phyloP scores from a whole-genome alignment of 345 rosid species.

The Dipteronia sinensis region DNA sequence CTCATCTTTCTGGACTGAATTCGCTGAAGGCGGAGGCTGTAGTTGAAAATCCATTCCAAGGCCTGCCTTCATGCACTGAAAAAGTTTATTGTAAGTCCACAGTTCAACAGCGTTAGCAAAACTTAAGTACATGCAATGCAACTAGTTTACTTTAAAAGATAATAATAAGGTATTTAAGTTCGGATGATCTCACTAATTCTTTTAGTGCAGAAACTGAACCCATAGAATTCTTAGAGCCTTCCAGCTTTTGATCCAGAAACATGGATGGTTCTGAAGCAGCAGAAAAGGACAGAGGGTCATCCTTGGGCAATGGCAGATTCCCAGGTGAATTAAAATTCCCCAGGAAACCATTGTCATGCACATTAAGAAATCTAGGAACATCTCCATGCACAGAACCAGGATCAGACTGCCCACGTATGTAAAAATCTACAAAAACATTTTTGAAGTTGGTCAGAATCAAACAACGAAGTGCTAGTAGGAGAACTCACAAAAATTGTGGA shows the following conservation, averaged over 20 bases:
- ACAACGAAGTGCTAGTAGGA: not conserved
- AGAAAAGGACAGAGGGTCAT: constrained; percentile 52
- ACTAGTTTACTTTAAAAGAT: constrained; percentile 7
- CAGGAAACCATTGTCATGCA: constrained; percentile 53
- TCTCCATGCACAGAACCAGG: constrained; percentile 60
- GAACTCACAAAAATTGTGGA: not conserved
- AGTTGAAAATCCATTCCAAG: constrained; percentile 61
- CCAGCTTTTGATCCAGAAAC: constrained; percentile 63
- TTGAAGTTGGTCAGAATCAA: constrained; percentile 21
- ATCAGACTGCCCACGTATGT: constrained; percentile 56
- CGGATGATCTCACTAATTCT: constrained; percentile 69
- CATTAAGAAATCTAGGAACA: constrained; percentile 44
- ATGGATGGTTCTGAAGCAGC: constrained; percentile 60
- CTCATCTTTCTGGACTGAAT: constrained; percentile 69
- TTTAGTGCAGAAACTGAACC: constrained; percentile 77
- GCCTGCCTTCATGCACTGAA: constrained; percentile 85
- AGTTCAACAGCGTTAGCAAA: constrained; percentile 24
- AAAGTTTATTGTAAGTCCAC: constrained; percentile 17
- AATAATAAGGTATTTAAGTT: not conserved
- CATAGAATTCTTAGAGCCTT: constrained; percentile 54
- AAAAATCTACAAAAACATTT: constrained; percentile 54
- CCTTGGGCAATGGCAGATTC: constrained; percentile 51
- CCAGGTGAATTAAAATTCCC: constrained; percentile 53
- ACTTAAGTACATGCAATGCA: constrained; percentile 13
- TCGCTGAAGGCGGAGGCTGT: constrained; percentile 55